Evolutionary conservation across 768 basidiomycete genomes (phyloP), one percentile per base, ranked within the genome.

Genomic region (Tricholoma sp.): DNA sequence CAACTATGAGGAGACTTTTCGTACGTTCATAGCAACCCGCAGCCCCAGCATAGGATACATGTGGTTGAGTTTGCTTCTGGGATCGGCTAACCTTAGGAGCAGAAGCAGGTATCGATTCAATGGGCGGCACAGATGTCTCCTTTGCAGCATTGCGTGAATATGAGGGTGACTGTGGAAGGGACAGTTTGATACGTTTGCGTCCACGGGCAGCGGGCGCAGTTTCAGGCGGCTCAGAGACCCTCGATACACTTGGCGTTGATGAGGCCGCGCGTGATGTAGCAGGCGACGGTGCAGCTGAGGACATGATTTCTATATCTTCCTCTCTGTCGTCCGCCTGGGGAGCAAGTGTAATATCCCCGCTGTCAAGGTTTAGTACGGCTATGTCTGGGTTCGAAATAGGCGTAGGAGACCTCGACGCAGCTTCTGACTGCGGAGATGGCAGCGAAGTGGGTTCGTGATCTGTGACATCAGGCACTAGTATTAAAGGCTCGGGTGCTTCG

Each of bases 1-100:
- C 74, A 29, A 77, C 74, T 68, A 85, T 69, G 18, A 76, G 63
- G 11, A 64, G 24, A 41, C 70, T 64, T 13, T 53, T 56, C 17
- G 66, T 62, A 31, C 59, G 49, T 45, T 67, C 59, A 48, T 54
- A 37, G 52, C 49, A 58, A 24, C 62, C 61, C n/a, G 64, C 28
- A 12, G 52, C 54, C 11, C 58, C 54, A 45, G 59, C 47, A 31
- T 63, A 61, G 4, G 66, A 59, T 10, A 58, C 57, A 52, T 62
- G 55, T 34, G 57, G 55, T 12, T 52, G 61, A 15, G 9, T 55
- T 51, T 33, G 65, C 56, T 32, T 60, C 54, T 33, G 58, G 52
- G 50, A 60, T 61, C 24, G 63, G 62, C 3, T 52, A 48, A 24
- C 59, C 33, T 57, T 56, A n/a, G 44, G 15, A n/a, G 36, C 47